Conservation (phyloP, 2,329 filamentous ascomycete species). For the Fragosphaeria purpurea region DNA sequence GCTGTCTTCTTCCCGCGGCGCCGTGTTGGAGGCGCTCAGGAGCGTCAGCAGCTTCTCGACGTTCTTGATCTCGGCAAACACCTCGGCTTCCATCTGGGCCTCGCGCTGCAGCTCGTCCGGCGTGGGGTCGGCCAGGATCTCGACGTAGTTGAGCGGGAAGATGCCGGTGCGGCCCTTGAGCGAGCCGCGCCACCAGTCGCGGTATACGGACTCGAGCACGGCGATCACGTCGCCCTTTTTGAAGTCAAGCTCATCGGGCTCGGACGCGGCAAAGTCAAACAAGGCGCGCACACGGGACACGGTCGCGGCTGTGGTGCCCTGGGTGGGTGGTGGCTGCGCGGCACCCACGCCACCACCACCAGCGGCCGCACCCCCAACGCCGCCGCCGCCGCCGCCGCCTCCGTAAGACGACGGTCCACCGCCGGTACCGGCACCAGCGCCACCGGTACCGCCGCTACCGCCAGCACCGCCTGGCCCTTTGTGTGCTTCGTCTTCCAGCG, state of each 20-base stretch:
- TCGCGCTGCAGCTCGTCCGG: constrained; percentile 89
- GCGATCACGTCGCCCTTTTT: constrained; percentile 96
- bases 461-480: constrained; percentile 37
- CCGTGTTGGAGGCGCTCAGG: constrained; percentile 75
- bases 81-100: constrained; percentile 81
- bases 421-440: constrained; percentile 17
- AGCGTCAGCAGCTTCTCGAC: constrained; percentile 69
- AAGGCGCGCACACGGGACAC: constrained; percentile 89
- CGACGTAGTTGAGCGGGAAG: constrained; percentile 96
- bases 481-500: constrained; percentile 73
- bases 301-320: constrained; percentile 89
- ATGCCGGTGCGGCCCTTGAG: constrained; percentile 92
- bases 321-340: constrained; percentile 25
- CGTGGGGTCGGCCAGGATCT: constrained; percentile 92
- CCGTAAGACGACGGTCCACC: not conserved
- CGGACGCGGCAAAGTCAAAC: constrained; percentile 90
- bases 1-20: constrained; percentile 78
- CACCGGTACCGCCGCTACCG: constrained; percentile 24
- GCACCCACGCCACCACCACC: constrained; percentile 33
- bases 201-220: constrained; percentile 94
- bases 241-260: constrained; percentile 90
- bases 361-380: constrained; percentile 25
- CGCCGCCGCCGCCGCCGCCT: not conserved
- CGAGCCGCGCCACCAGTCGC: constrained; percentile 99
- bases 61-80: constrained; percentile 56